A percentile compares a stretch with the other conserved stretches of the same genome.
phyloP scores from a whole-genome alignment of 2,329 filamentous ascomycete species.

The Aspergillus novofumigatus region DNA sequence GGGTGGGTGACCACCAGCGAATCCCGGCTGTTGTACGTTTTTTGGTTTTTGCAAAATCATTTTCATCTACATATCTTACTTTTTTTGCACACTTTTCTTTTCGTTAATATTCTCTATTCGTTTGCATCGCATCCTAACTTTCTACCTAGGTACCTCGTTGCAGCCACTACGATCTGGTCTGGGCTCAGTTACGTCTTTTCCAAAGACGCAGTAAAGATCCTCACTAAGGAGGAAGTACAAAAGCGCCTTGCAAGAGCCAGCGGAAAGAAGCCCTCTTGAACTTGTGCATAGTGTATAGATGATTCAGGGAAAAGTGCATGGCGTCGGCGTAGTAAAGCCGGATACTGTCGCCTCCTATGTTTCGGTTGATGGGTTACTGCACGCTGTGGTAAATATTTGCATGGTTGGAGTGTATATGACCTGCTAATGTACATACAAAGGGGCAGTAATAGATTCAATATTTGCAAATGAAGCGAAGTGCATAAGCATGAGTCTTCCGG shows the following conservation, averaged over 20 bases:
- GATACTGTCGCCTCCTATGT: not conserved
- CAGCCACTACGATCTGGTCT: slow-evolving; percentile 86
- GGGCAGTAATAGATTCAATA: not conserved
- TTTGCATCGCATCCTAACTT: slow-evolving; percentile 16
- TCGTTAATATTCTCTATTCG: not conserved
- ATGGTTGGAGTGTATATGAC: slow-evolving; percentile 1
- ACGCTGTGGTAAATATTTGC: not conserved
- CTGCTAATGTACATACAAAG: slow-evolving; percentile 1
- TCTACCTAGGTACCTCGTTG: slow-evolving; percentile 69
- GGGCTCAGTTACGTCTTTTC: slow-evolving; percentile 87
- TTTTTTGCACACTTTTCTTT: not conserved
- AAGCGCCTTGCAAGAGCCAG: slow-evolving; percentile 30
- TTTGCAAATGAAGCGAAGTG: not conserved
- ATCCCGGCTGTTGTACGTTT: slow-evolving; percentile 45
- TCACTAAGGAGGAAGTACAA: slow-evolving; percentile 48
- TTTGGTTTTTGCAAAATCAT: slow-evolving; percentile 14
- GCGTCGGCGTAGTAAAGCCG: no score
- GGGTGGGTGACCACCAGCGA: slow-evolving; percentile 48
- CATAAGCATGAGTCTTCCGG: not conserved
- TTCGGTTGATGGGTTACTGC: not conserved
- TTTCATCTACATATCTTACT: slow-evolving; percentile 3
- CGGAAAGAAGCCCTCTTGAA: slow-evolving; percentile 18
- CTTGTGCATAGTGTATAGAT: not conserved
- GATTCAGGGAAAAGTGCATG: no score
- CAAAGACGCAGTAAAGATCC: slow-evolving; percentile 87